Evolutionary conservation across 441 rosid genomes (phyloP).

Genomic region (Capsella rubella): DNA sequence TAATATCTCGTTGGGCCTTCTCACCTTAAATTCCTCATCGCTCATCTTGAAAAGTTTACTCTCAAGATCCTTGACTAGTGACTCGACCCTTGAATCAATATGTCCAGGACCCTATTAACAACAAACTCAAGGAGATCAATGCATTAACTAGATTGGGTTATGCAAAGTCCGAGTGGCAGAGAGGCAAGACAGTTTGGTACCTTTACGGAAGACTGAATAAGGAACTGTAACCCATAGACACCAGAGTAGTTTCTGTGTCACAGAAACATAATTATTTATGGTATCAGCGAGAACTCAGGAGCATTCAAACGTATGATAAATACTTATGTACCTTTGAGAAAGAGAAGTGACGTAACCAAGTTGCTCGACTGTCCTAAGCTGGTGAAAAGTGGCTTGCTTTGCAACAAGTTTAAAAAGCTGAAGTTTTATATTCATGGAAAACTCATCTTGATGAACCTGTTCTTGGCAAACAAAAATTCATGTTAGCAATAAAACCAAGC

Average conservation of each 20-base stretch:
- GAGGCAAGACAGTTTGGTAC: slow-evolving; percentile 44
- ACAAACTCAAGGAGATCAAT: neutral
- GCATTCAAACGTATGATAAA: neutral
- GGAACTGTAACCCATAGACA: slow-evolving; percentile 69
- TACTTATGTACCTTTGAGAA: slow-evolving; percentile 57
- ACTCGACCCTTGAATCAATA: slow-evolving; percentile 79
- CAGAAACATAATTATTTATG: slow-evolving; percentile 26
- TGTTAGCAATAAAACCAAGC: neutral
- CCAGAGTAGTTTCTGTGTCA: slow-evolving; percentile 65
- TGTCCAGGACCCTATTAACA: slow-evolving; percentile 68
- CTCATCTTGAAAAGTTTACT: slow-evolving; percentile 69
- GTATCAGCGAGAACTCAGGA: neutral
- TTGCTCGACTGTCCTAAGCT: slow-evolving; percentile 94
- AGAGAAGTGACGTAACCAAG: slow-evolving; percentile 86
- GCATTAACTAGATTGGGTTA: neutral
- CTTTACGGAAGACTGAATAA: slow-evolving; percentile 85
- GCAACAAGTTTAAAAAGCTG: slow-evolving; percentile 71
- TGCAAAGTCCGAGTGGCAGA: slow-evolving; percentile 8
- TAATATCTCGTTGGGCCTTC: slow-evolving; percentile 34
- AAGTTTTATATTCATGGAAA: slow-evolving; percentile 70
- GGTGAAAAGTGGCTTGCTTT: slow-evolving; percentile 88
- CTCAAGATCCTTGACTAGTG: slow-evolving; percentile 75
- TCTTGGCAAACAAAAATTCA: neutral
- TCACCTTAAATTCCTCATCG: slow-evolving; percentile 82
- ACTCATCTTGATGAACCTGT: slow-evolving; percentile 73